A percentile compares a stretch with the other conserved stretches of the same genome.
phyloP scores from a whole-genome alignment of 2,329 filamentous ascomycete species.

The Alternaria conjuncta region DNA sequence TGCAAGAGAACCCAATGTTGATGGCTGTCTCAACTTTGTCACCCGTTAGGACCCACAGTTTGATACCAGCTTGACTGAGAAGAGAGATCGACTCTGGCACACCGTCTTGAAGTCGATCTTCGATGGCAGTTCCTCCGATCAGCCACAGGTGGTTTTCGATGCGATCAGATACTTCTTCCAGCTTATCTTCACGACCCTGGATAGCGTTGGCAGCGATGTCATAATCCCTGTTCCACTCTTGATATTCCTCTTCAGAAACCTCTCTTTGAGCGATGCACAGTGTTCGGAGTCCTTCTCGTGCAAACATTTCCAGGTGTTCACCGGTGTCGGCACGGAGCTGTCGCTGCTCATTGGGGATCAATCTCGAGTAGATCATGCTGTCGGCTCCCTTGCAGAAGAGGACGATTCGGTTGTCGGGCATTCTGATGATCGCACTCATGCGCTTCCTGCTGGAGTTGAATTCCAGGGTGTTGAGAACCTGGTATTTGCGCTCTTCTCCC shows the following conservation, averaged over 20 bases:
- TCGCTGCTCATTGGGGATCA: slow-evolving; percentile 83
- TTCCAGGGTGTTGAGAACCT: slow-evolving; percentile 91
- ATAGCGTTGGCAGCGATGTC: slow-evolving; percentile 85
- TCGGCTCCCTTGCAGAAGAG: slow-evolving; percentile 98
- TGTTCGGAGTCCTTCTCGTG: slow-evolving; percentile 90
- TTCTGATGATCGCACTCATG: slow-evolving; percentile 95
- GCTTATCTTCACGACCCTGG: slow-evolving; percentile 86
- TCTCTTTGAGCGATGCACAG: slow-evolving; percentile 89
- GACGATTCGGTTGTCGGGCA: slow-evolving; percentile 88
- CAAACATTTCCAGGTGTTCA: slow-evolving; percentile 96
- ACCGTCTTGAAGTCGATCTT: slow-evolving; percentile 94
- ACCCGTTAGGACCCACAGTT: slow-evolving; percentile 96
- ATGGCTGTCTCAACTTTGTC: slow-evolving; percentile 99
- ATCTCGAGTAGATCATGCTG: slow-evolving; percentile 92
- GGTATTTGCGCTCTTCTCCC: slow-evolving; percentile 84
- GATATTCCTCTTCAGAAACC: slow-evolving; percentile 82
- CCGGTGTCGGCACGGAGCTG: slow-evolving; percentile 84
- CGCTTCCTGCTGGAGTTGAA: slow-evolving; percentile 97
- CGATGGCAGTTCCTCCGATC: slow-evolving; percentile 93
- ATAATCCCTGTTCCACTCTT: slow-evolving; percentile 83
- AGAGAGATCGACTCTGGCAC: slow-evolving; percentile 95
- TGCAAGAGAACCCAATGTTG: slow-evolving; percentile 99
- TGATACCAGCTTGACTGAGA: slow-evolving; percentile 91
- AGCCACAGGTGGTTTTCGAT: slow-evolving; percentile 91
- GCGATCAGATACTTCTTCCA: slow-evolving; percentile 85